Conservation (phyloP, 805 yeast species). For the Maudiozyma turicensis region DNA sequence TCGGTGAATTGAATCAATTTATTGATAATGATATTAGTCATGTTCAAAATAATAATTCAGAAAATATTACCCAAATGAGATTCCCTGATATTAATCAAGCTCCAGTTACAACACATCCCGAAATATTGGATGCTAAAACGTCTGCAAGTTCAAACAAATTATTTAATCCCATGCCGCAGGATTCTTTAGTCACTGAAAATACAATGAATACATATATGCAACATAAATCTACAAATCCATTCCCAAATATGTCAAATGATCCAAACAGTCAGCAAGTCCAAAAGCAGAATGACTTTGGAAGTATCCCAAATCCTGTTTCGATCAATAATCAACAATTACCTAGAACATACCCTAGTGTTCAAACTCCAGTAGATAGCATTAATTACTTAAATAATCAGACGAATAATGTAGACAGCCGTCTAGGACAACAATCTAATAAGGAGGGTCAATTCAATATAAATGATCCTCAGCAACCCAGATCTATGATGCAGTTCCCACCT, state of each 20-base stretch:
- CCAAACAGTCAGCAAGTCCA: slow-evolving; percentile 5
- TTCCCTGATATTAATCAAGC: slow-evolving; percentile 7
- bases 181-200: slow-evolving; percentile 3
- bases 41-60: not conserved
- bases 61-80: slow-evolving; percentile 2
- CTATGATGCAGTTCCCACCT: not conserved
- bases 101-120: slow-evolving; percentile 14
- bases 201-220: slow-evolving; percentile 10
- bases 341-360: not conserved
- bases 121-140: slow-evolving; percentile 13
- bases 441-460: not conserved
- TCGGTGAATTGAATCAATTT: slow-evolving; percentile 11
- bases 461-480: not conserved
- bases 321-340: not conserved
- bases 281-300: not conserved
- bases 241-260: slow-evolving; percentile 18
- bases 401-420: not conserved
- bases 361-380: not conserved
- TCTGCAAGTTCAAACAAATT: slow-evolving; percentile 3
- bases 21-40: slow-evolving; percentile 3
- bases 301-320: not conserved
- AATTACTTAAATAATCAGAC: not conserved
- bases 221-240: slow-evolving; percentile 30
- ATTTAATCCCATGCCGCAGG: not conserved
- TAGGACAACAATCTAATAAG: not conserved